Conservation (phyloP, 1,139 yeast species). For the Candida sojae region DNA sequence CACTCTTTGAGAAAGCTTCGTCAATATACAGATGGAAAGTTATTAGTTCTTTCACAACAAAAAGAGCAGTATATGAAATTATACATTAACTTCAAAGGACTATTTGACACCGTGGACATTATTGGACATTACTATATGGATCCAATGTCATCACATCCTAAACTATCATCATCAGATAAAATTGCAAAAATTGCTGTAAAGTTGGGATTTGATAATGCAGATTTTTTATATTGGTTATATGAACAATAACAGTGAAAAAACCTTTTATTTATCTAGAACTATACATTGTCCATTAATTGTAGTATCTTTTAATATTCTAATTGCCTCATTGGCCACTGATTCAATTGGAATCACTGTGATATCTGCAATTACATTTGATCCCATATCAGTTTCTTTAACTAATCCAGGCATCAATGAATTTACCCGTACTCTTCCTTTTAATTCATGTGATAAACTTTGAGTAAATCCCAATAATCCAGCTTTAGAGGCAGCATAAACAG, state of each 20-base stretch:
- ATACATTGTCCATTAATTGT: constrained; percentile 44
- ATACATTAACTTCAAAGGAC: background rate
- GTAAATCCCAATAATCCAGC: constrained; percentile 77
- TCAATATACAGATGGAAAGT: background rate
- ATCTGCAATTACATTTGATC: constrained; percentile 23
- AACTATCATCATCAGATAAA: background rate
- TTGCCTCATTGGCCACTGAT: constrained; percentile 28
- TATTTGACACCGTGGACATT: background rate
- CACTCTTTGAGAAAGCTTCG: constrained; percentile 19
- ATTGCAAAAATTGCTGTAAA: background rate
- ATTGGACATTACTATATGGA: background rate
- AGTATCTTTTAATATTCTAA: constrained; percentile 31
- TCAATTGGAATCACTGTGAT: constrained; percentile 19
- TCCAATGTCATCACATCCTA: background rate
- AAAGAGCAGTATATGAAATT: background rate
- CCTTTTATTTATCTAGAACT: constrained; percentile 8
- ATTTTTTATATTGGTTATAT: background rate
- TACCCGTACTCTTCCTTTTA: constrained; percentile 54
- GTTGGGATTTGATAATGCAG: background rate
- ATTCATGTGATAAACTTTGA: constrained; percentile 61
- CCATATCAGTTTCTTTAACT: constrained; percentile 75
- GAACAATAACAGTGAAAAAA: background rate
- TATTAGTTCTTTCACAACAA: background rate
- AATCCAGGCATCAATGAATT: constrained; percentile 76
- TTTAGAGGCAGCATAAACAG: constrained; percentile 80